Base-by-base conservation (phyloP, 176 grass and related monocot species). In the Dactylis glomerata region DNA sequence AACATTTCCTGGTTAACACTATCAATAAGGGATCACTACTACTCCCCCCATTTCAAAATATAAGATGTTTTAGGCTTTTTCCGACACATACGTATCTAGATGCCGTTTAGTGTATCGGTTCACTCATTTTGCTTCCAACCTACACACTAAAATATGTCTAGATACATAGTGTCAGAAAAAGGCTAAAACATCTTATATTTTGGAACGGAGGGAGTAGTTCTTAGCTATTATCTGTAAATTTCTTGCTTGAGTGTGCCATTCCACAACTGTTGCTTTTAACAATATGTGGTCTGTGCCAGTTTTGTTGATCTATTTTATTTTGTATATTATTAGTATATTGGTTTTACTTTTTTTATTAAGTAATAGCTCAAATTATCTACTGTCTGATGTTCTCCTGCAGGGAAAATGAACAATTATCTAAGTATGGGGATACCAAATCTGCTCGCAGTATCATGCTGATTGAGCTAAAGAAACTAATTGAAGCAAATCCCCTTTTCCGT, bases 361-460 rank as follows among this genome's bases (percentile, higher is more conserved):
- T 38, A 34, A 59, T 38, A 73, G 22, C 6, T 87, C 4, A 79
- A 80, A 45, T 33, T 47, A 51, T 13, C 3, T 33, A 81, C n/a
- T 33, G n/a, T 61, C 24, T 75, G 15, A 61, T 73, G 14, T 64
- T 83, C 80, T 52, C 7, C 28, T 93, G 67, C 91, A 98, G 96
- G 88, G 96, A 98, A 92, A 98, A 98, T 82, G 93, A 95, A 86
- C 96, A 98, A 34, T 58, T 98, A 52, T 98, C 96, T 26, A 98
- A 95, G 82, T 98, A 98, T 32, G 93, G 91, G 58, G 96, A 98
- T 68, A 95, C 96, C 24, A 93, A 95, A 92, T 95, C 93, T 82
- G 96, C 96, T 76, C 83, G 96, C 65, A 82, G 87, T 82, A 94
- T 95, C 80, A 95, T 98, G 96, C 89, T 98, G 37, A 87, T 95